Base-by-base conservation (phyloP, 2,329 filamentous ascomycete species). In the Aureobasidium melanogenum region DNA sequence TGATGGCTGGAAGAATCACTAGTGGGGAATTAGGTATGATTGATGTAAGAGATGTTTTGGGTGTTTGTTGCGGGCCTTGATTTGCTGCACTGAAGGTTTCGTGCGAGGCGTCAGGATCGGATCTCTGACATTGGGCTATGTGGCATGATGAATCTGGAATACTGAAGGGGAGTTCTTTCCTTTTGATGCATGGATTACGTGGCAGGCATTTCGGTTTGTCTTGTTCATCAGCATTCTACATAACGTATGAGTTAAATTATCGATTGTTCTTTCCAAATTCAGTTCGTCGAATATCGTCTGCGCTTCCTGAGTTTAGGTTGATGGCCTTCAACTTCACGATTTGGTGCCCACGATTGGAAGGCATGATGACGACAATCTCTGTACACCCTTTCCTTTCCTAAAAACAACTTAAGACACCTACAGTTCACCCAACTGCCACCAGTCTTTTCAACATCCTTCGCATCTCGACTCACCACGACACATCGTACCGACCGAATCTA, bases 1-100 rank as follows among this genome's bases (percentile, higher is more conserved):
- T 73, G 56, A 72, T 73, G 71, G 71, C 71, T 17, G 72, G 71
- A 6, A 51, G 56, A 17, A 52, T 43, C 8, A 47, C 43, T 8
- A 60, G 39, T 4, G 65, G 62, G 2, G 56, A 54, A 3, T 52
- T 48, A 30, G 61, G 54, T 26, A 34, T 39, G 30, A 30, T 63
- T 39, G 60, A 60, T 32, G 62, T 66, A 22, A 52, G 54, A 44
- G 65, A 67, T 56, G 52, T 63, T 24, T 38, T 66, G 26, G 62
- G 60, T 48, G 46, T 62, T 36, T 64, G 65, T 57, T 67, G 65
- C 62, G 58, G 22, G 22, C 34, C 36, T 41, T 54, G 50, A 54
- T n/a, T 41, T 19, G n/a, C 38, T 36, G 32, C 15, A 10, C 26
- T 26, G 1, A 22, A 38, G 14, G 6, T 24, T 51, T 24, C 17